phyloP scores from a whole-genome alignment of 1,139 yeast species.

The Scheffersomyces segobiensis region DNA sequence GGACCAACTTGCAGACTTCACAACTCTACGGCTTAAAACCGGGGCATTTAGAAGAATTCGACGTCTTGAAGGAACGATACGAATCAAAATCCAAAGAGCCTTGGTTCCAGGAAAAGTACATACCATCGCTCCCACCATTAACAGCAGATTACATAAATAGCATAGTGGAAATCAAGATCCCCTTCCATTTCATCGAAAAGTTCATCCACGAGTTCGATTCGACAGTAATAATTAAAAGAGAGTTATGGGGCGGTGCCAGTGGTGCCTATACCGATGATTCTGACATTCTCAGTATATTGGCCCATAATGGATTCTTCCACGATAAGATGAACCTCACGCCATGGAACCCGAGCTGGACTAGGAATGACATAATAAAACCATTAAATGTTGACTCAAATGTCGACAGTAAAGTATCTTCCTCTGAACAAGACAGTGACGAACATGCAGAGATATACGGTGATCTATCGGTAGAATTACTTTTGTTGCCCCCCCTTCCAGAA shows the following conservation, averaged over 20 bases:
- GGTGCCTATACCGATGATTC: slow-evolving; percentile 89
- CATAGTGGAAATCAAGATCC: slow-evolving; percentile 64
- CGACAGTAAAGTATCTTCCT: slow-evolving; percentile 7
- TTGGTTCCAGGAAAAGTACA: slow-evolving; percentile 23
- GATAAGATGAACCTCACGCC: slow-evolving; percentile 30
- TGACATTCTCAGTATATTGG: slow-evolving; percentile 71
- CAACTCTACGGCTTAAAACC: slow-evolving; percentile 38
- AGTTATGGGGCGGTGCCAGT: slow-evolving; percentile 85
- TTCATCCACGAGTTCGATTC: slow-evolving; percentile 35
- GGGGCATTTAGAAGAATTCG: slow-evolving; percentile 33
- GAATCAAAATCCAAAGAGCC: slow-evolving; percentile 6
- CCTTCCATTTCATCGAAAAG: slow-evolving; percentile 38
- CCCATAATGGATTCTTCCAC: slow-evolving; percentile 68
- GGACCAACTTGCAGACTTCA: slow-evolving; percentile 40
- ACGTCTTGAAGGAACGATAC: slow-evolving; percentile 30
- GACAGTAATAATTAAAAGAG: slow-evolving; percentile 42
- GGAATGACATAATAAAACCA: slow-evolving; percentile 28
- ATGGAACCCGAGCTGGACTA: slow-evolving; percentile 36
- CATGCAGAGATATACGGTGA: slow-evolving; percentile 38
- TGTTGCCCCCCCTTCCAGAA: slow-evolving; percentile 64
- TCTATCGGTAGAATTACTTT: slow-evolving; percentile 64
- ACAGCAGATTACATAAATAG: slow-evolving; percentile 57
- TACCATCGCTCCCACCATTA: slow-evolving; percentile 49
- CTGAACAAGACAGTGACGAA: background rate
- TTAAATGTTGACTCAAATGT: slow-evolving; percentile 10